Evolutionary conservation across 257 asterid genomes (phyloP).

Genomic region (Gardenia jasminoides): DNA sequence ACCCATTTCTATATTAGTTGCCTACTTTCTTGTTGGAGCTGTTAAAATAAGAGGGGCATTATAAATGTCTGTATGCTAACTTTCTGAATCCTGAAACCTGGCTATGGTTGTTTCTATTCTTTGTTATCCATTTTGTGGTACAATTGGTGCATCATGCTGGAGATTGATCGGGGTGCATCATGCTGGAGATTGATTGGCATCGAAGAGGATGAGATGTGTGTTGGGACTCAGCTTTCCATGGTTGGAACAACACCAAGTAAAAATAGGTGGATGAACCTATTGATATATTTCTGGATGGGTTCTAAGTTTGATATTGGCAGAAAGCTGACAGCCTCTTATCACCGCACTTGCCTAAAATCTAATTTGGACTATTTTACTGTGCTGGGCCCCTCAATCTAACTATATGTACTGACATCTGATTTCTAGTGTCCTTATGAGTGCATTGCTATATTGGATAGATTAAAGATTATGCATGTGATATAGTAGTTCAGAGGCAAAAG

Average conservation of each 20-base stretch:
- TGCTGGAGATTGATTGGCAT: background rate
- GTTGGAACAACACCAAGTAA: background rate
- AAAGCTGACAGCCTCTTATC: background rate
- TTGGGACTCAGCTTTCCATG: background rate
- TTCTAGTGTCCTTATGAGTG: no score
- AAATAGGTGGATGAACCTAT: background rate
- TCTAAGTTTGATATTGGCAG: background rate
- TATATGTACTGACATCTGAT: background rate
- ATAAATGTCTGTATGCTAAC: background rate
- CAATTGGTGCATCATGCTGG: background rate
- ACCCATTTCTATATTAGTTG: background rate
- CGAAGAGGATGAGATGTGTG: background rate
- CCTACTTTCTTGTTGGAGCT: background rate
- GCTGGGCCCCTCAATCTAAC: background rate
- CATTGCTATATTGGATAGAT: background rate
- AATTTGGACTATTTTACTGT: background rate
- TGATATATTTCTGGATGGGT: background rate
- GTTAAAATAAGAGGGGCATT: background rate
- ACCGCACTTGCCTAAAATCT: background rate
- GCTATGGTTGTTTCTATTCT: background rate
- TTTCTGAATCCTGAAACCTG: background rate
- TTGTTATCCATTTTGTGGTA: background rate
- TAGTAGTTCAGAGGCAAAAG: background rate
- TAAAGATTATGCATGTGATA: background rate
- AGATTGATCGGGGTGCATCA: background rate